Percentiles rank a stretch among this genome's conserved stretches.
These are phyloP conservation scores for Excoecaria cochinchinensis DNA, from an alignment of 345 rosid genomes.

Conservation along the genomic window DNA sequence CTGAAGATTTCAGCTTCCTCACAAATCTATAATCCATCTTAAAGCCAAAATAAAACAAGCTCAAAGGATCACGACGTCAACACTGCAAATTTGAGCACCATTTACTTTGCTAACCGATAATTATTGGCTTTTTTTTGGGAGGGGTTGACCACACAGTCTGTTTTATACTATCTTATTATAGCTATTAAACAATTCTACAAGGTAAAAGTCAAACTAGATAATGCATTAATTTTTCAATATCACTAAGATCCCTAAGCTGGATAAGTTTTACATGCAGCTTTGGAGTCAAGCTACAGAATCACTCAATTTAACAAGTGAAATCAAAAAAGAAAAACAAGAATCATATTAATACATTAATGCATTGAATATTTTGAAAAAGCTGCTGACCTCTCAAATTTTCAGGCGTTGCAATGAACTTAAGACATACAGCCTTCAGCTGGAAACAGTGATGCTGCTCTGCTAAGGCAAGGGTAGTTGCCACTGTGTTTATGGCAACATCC, in stretches of 20 bases:
- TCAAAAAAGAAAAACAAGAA: background rate
- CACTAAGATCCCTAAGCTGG: background rate
- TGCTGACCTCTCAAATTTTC: constrained; percentile 36
- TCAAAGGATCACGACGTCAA: background rate
- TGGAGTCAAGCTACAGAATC: background rate
- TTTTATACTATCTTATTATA: no score
- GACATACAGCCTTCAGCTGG: constrained; percentile 68
- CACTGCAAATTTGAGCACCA: background rate
- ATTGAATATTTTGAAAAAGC: background rate
- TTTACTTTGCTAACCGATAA: background rate
- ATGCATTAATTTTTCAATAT: background rate
- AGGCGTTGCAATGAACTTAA: constrained; percentile 48
- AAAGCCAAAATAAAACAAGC: background rate
- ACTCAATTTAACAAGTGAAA: background rate
- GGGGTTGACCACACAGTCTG: no score
- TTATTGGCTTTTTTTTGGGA: background rate
- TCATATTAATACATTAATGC: background rate
- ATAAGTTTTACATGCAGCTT: background rate
- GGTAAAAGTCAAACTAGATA: background rate
- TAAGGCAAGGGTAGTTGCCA: constrained; percentile 73
- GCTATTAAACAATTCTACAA: no score
- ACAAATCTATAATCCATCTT: background rate
- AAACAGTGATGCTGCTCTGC: constrained; percentile 85
- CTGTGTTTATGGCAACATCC: constrained; percentile 66
- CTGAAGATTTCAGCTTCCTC: background rate